Evolutionary conservation across 495 filamentous ascomycete species (phyloP).

Genomic region (Gamarada debralockiae): DNA sequence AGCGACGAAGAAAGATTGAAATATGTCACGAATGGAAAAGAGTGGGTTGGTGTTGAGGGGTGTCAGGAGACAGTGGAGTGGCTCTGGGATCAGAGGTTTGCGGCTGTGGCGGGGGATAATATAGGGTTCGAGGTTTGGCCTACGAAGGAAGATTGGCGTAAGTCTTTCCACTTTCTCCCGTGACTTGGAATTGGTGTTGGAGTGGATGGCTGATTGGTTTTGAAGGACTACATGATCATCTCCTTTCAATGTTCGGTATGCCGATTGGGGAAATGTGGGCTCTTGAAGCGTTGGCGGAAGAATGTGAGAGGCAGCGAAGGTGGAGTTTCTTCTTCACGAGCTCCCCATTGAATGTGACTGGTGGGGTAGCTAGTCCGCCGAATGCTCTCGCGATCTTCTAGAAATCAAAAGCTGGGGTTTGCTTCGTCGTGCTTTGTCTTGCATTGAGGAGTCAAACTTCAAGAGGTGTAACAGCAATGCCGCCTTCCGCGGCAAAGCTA

Average conservation of each 20-base stretch:
- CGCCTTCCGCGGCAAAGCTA: too few relatives aligned
- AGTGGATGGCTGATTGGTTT: constrained; percentile 5
- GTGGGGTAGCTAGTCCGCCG: constrained; percentile 21
- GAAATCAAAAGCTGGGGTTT: too few relatives aligned
- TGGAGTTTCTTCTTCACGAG: constrained; percentile 25
- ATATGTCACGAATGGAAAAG: constrained; percentile 36
- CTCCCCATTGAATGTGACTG: constrained; percentile 19
- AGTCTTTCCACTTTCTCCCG: not conserved
- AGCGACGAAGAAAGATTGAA: constrained; percentile 35
- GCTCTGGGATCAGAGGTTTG: constrained; percentile 59
- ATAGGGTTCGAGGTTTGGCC: constrained; percentile 47
- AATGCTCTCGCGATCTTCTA: constrained; percentile 24
- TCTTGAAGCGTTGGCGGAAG: constrained; percentile 41
- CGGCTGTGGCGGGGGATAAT: constrained; percentile 48
- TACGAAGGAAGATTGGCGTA: constrained; percentile 10
- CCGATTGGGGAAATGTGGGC: constrained; percentile 59
- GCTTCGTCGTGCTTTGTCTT: too few relatives aligned
- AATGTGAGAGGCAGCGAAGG: constrained; percentile 15
- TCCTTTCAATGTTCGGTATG: constrained; percentile 50
- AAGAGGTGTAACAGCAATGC: too few relatives aligned
- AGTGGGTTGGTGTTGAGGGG: constrained; percentile 55
- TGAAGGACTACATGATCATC: constrained; percentile 41
- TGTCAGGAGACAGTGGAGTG: constrained; percentile 54
- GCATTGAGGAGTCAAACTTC: too few relatives aligned
- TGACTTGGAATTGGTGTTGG: not conserved